These are phyloP conservation scores for Diaporthe aspalathi DNA, from an alignment of 2,329 filamentous ascomycete species.

Conservation along the genomic window DNA sequence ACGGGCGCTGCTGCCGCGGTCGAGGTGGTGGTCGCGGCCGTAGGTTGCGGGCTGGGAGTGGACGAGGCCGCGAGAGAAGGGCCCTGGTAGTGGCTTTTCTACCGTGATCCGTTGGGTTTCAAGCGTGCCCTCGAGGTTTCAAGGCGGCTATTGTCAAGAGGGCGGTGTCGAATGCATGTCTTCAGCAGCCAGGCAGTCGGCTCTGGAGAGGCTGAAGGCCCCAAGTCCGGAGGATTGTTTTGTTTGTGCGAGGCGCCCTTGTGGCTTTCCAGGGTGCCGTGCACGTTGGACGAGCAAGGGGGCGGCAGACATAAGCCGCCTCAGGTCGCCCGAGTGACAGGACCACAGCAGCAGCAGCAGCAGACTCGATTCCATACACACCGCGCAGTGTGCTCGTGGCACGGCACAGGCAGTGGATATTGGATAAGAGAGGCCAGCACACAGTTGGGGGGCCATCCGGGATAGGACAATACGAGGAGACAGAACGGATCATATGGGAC, in stretches of 20 bases:
- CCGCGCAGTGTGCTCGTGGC: conserved; percentile 12
- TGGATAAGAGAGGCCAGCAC: conserved; percentile 19
- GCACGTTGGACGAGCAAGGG: conserved; percentile 26
- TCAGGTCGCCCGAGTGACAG: conserved; percentile 31
- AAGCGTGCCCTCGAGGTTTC: conserved; percentile 37
- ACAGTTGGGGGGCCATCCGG: conserved; percentile 12
- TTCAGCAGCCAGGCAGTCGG: conserved; percentile 28
- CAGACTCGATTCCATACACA: conserved; percentile 20
- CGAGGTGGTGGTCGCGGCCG: conserved; percentile 28
- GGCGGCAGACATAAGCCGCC: conserved; percentile 12
- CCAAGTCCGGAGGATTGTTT: conserved; percentile 30
- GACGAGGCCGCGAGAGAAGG: conserved; percentile 28
- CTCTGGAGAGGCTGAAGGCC: conserved; percentile 33
- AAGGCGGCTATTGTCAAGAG: conserved; percentile 32
- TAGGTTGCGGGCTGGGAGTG: conserved; percentile 23
- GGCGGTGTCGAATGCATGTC: conserved; percentile 33
- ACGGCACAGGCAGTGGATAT: neutral
- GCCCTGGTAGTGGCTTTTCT: conserved; percentile 30
- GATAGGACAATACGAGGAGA: conserved; percentile 32
- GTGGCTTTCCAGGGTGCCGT: conserved; percentile 29
- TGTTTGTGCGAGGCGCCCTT: conserved; percentile 25
- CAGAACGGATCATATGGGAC: conserved; percentile 27
- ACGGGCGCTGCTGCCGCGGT: conserved; percentile 20
- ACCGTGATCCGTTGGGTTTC: conserved; percentile 29
- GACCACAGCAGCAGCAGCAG: conserved; percentile 23